Percentiles rank a stretch among this genome's conserved stretches.
These are phyloP conservation scores for Kandelia obovata DNA, from an alignment of 345 rosid genomes.

Conservation along the genomic window DNA sequence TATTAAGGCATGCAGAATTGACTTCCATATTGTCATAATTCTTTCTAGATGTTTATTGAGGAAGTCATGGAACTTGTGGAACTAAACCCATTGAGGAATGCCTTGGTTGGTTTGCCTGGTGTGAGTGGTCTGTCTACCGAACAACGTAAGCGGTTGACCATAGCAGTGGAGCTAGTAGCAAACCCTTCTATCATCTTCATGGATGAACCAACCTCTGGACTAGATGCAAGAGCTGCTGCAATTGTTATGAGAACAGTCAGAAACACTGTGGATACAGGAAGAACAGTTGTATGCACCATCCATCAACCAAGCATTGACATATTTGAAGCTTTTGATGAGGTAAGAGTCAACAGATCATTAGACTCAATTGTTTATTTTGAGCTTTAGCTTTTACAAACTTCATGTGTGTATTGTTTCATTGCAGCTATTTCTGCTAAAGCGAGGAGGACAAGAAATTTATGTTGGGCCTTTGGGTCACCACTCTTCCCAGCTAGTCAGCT, in stretches of 20 bases:
- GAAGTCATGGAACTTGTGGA: constrained; percentile 96
- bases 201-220: constrained; percentile 99
- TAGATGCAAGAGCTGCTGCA: constrained; percentile 97
- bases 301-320: constrained; percentile 96
- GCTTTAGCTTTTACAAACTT: no score
- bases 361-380: background rate
- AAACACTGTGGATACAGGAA: constrained; percentile 88
- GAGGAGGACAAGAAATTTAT: constrained; percentile 71
- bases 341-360: constrained; percentile 10
- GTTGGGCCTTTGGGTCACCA: constrained; percentile 63
- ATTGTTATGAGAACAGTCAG: constrained; percentile 94
- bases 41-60: constrained; percentile 37
- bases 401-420: background rate
- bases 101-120: constrained; percentile 83
- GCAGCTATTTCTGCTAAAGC: constrained; percentile 56
- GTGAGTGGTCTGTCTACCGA: constrained; percentile 78
- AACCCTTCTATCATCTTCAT: constrained; percentile 92
- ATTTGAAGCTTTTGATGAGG: constrained; percentile 97
- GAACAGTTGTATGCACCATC: constrained; percentile 93
- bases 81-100: constrained; percentile 50
- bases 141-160: constrained; percentile 86
- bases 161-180: constrained; percentile 92
- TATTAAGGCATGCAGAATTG: no score
- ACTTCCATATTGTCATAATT: no score
- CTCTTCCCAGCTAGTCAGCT: constrained; percentile 47